phyloP scores from a whole-genome alignment of 768 basidiomycete genomes.

The Tulasnella sp. region DNA sequence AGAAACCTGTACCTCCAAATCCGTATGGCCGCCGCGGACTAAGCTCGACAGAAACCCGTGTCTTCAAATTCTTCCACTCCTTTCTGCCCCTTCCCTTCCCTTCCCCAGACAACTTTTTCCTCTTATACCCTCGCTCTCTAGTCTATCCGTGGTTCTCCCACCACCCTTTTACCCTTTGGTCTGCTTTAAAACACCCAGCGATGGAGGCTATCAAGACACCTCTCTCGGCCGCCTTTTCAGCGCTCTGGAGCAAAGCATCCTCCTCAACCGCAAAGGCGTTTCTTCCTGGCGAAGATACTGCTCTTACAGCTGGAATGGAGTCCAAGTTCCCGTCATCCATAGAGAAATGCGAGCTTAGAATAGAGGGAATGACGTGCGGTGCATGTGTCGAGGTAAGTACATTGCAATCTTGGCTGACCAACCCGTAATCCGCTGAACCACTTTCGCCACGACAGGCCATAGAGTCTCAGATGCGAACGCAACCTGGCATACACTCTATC shows the following conservation, averaged over 20 bases:
- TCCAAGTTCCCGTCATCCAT: neutral
- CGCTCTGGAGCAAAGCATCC: conserved; percentile 12
- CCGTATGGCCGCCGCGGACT: conserved; percentile 9
- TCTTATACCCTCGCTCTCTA: neutral
- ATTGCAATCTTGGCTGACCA: conserved; percentile 26
- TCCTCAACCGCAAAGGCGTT: conserved; percentile 16
- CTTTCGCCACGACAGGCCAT: conserved; percentile 59
- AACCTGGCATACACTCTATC: conserved; percentile 86
- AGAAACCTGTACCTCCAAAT: neutral
- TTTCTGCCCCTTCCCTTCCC: neutral
- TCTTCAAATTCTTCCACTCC: conserved; percentile 16
- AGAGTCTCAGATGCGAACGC: conserved; percentile 77
- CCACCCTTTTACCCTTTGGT: neutral
- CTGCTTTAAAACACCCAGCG: conserved; percentile 4
- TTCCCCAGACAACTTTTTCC: neutral
- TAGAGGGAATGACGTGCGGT: conserved; percentile 91
- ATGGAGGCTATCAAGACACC: conserved; percentile 31
- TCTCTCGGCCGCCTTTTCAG: conserved; percentile 24
- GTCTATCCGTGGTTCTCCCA: conserved; percentile 8
- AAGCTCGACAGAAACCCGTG: conserved; percentile 13
- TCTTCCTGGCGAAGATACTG: conserved; percentile 27
- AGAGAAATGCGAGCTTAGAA: conserved; percentile 71
- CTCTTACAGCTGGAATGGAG: conserved; percentile 13
- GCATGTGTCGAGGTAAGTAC: conserved; percentile 76
- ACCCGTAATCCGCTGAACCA: neutral